phyloP scores from a whole-genome alignment of 345 rosid species.

The Rubroshorea leprosula region DNA sequence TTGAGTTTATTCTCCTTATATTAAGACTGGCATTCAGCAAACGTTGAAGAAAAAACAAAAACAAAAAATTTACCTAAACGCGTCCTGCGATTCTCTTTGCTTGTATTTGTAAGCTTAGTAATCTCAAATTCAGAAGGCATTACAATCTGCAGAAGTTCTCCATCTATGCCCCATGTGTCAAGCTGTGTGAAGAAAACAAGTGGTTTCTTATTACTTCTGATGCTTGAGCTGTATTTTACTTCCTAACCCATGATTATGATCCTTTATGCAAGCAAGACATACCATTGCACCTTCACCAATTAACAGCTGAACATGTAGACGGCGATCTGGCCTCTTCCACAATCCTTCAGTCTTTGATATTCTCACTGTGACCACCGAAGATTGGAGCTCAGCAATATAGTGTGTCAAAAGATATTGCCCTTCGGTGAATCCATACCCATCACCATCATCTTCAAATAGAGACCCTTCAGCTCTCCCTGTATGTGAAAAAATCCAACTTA shows the following conservation, averaged over 20 bases:
- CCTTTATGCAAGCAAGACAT: constrained; percentile 11
- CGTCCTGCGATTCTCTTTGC: constrained; percentile 44
- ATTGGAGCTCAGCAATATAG: constrained; percentile 55
- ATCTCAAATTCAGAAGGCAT: constrained; percentile 53
- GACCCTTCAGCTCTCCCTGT: constrained; percentile 72
- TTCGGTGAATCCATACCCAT: constrained; percentile 68
- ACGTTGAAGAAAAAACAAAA: neutral
- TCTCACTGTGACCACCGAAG: constrained; percentile 54
- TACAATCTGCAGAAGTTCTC: constrained; percentile 52
- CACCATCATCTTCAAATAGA: constrained; percentile 84
- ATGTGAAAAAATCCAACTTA: constrained; percentile 8
- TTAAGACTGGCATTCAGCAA: too few relatives aligned
- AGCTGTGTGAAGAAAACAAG: constrained; percentile 38
- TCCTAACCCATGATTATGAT: neutral
- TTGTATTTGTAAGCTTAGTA: constrained; percentile 33
- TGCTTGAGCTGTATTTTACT: neutral
- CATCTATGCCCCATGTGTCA: constrained; percentile 82
- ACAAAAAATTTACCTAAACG: constrained; percentile 51
- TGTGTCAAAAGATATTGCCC: constrained; percentile 61
- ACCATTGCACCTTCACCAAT: constrained; percentile 87
- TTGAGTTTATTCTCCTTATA: too few relatives aligned
- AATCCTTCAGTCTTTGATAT: constrained; percentile 63
- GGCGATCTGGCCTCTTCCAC: constrained; percentile 80
- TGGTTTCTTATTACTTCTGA: constrained; percentile 3
- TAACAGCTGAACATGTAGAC: constrained; percentile 55